These are phyloP conservation scores for Isatis lusitanica DNA, from an alignment of 441 rosid genomes.

Conservation along the genomic window DNA sequence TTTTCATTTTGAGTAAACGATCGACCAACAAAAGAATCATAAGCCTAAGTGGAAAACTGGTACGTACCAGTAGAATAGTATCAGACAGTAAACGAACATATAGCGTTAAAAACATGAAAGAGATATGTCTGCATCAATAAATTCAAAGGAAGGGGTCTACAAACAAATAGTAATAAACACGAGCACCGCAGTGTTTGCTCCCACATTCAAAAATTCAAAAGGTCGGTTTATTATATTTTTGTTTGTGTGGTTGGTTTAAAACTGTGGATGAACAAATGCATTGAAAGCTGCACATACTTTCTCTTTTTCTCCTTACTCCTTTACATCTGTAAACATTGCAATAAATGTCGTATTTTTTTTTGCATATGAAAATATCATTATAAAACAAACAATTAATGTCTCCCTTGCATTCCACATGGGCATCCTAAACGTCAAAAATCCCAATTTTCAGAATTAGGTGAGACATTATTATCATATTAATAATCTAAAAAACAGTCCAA, in stretches of 20 bases:
- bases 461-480: slow-evolving; percentile 14
- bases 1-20: not conserved
- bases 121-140: slow-evolving; percentile 20
- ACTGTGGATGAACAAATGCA: slow-evolving; percentile 35
- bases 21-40: not conserved
- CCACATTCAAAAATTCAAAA: slow-evolving; percentile 32
- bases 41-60: not conserved
- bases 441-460: slow-evolving; percentile 31
- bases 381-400: slow-evolving; percentile 7
- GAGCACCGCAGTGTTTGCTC: slow-evolving; percentile 28
- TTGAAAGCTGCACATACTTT: slow-evolving; percentile 36
- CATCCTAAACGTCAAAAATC: slow-evolving; percentile 28
- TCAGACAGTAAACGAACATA: not conserved
- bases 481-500: slow-evolving; percentile 1
- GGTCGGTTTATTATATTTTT: not conserved
- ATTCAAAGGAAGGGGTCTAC: slow-evolving; percentile 28
- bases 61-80: not conserved
- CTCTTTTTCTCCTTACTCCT: slow-evolving; percentile 18
- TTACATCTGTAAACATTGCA: slow-evolving; percentile 32
- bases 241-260: slow-evolving; percentile 2
- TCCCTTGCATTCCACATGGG: slow-evolving; percentile 35
- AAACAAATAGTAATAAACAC: slow-evolving; percentile 23
- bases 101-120: not conserved
- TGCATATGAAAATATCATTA: not conserved
- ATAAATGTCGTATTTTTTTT: not conserved